Evolutionary conservation across 2,329 filamentous ascomycete species (phyloP).

Genomic region (Cercospora zeina): DNA sequence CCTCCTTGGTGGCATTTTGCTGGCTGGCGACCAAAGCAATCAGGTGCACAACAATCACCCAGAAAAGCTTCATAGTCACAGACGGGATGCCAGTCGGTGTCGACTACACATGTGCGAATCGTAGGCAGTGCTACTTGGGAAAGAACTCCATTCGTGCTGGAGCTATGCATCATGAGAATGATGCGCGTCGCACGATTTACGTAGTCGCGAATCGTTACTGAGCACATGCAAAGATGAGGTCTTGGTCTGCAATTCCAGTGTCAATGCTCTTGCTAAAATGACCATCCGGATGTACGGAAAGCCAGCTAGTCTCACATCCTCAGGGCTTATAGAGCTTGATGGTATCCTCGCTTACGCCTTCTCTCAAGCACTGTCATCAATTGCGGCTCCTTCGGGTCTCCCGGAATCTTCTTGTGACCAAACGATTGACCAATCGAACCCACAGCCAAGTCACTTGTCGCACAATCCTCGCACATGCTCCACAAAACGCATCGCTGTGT

Average conservation of each 20-base stretch:
- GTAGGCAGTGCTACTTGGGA: background rate
- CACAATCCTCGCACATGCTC: background rate
- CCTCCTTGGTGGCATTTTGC: conserved; percentile 23
- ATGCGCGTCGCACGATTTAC: background rate
- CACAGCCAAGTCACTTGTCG: background rate
- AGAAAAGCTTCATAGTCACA: conserved; percentile 13
- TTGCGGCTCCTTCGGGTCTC: too few species aligned
- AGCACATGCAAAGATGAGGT: background rate
- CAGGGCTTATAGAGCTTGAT: too few species aligned
- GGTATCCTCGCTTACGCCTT: too few species aligned
- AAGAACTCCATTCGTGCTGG: conserved; percentile 2
- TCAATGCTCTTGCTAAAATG: background rate
- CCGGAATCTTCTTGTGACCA: too few species aligned
- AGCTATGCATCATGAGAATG: background rate
- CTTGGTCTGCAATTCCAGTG: background rate
- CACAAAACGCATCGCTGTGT: background rate
- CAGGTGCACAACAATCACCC: conserved; percentile 14
- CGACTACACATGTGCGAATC: background rate
- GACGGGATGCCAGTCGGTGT: background rate
- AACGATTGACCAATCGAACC: too few species aligned
- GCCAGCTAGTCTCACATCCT: background rate
- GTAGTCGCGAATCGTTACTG: background rate
- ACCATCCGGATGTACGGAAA: background rate
- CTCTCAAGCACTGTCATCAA: too few species aligned
- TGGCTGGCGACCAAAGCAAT: conserved; percentile 10